Conservation (phyloP, 2,329 filamentous ascomycete genomes). For the Ustulina deusta region DNA sequence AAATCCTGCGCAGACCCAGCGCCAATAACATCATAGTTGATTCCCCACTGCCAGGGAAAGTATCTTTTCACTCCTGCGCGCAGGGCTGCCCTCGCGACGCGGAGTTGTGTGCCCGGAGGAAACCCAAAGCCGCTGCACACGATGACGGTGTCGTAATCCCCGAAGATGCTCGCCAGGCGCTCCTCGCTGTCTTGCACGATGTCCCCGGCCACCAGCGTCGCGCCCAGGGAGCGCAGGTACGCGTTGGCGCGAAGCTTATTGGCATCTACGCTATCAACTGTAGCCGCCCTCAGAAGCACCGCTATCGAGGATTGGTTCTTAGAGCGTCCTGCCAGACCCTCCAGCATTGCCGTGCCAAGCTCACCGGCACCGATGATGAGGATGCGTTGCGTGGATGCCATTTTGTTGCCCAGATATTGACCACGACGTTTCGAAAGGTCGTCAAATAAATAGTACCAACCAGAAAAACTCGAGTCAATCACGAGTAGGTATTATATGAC, state of each 20-base stretch:
- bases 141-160: slow-evolving; percentile 65
- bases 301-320: slow-evolving; percentile 56
- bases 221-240: slow-evolving; percentile 53
- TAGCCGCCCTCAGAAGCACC: slow-evolving; percentile 65
- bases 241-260: slow-evolving; percentile 53
- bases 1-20: slow-evolving; percentile 69
- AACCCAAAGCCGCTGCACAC: slow-evolving; percentile 71
- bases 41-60: slow-evolving; percentile 80
- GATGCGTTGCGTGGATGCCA: slow-evolving; percentile 50
- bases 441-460: neutral
- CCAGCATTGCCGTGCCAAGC: slow-evolving; percentile 68
- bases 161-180: slow-evolving; percentile 59
- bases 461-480: neutral
- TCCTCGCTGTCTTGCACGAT: slow-evolving; percentile 48
- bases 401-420: neutral
- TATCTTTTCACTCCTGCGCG: slow-evolving; percentile 56
- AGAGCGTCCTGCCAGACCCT: slow-evolving; percentile 62
- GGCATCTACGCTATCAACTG: slow-evolving; percentile 55
- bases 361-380: slow-evolving; percentile 76
- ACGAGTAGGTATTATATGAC: neutral
- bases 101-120: slow-evolving; percentile 66
- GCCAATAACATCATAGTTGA: slow-evolving; percentile 76
- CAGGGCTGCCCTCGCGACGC: slow-evolving; percentile 69
- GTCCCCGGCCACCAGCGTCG: slow-evolving; percentile 60
- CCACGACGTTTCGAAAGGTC: neutral